Evolutionary conservation across 2,329 filamentous ascomycete genomes (phyloP).

Genomic region (Coniochaeta prunicola): DNA sequence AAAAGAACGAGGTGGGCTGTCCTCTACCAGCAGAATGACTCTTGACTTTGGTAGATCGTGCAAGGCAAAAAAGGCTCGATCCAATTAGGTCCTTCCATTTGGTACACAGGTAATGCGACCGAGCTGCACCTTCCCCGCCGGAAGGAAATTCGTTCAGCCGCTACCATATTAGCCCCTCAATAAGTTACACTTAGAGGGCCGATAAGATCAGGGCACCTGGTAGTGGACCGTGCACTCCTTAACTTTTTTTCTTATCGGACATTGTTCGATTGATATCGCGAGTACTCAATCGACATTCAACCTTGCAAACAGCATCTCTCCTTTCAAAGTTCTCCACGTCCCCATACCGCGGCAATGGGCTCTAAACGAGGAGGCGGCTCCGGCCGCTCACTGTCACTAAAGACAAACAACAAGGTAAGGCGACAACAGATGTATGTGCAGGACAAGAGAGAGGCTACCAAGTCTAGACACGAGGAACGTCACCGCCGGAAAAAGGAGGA

Average conservation of each 20-base stretch:
- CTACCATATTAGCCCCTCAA: background rate
- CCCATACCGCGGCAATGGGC: conserved; percentile 14
- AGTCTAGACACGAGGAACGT: conserved; percentile 67
- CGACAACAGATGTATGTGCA: conserved; percentile 72
- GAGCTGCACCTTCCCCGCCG: background rate
- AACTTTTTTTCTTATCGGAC: conserved; percentile 2
- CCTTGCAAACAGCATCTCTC: background rate
- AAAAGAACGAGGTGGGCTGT: conserved; percentile 1
- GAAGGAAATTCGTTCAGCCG: conserved; percentile 16
- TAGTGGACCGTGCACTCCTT: background rate
- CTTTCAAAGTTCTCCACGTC: background rate
- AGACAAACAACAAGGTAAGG: conserved; percentile 64
- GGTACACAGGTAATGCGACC: background rate
- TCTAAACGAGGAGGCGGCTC: conserved; percentile 12
- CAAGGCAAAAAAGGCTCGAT: background rate
- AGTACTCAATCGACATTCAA: background rate
- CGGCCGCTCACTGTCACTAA: conserved; percentile 29
- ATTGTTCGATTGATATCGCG: background rate
- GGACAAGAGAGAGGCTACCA: conserved; percentile 70
- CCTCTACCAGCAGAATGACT: background rate
- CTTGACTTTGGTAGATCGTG: background rate
- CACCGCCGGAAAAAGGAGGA: conserved; percentile 79
- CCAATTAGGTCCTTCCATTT: background rate
- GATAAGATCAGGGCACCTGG: too few species aligned
- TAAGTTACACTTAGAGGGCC: background rate